phyloP scores from a whole-genome alignment of 306 rosid species.

The Gastrolobium bilobum region DNA sequence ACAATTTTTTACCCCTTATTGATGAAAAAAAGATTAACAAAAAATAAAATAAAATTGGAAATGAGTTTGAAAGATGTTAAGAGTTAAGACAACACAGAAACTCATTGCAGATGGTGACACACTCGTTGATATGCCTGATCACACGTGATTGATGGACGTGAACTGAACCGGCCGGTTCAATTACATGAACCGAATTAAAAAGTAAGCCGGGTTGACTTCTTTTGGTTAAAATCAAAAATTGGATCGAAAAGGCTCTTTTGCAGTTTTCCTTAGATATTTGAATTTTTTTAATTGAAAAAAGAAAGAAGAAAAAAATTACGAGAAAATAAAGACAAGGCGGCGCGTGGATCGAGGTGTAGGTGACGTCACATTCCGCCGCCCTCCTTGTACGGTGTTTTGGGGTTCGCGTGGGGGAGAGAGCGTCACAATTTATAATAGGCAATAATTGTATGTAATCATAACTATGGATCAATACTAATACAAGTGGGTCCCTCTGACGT shows the following conservation, averaged over 20 bases:
- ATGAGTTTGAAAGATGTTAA: slow-evolving; percentile 40
- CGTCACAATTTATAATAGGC: neutral
- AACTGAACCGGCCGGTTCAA: slow-evolving; percentile 39
- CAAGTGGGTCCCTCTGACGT: slow-evolving; percentile 24
- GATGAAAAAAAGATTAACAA: neutral
- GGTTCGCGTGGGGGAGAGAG: slow-evolving; percentile 14
- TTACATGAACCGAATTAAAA: neutral
- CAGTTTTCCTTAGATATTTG: neutral
- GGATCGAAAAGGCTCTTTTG: neutral
- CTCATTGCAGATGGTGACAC: slow-evolving; percentile 45
- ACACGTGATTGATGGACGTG: slow-evolving; percentile 3
- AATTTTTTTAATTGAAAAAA: neutral
- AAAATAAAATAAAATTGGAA: neutral
- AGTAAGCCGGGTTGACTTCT: slow-evolving; percentile 51
- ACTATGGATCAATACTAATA: slow-evolving; percentile 13
- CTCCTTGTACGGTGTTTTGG: slow-evolving; percentile 49
- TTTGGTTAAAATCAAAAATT: neutral
- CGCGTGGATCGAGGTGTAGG: slow-evolving; percentile 67
- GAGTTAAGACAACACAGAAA: slow-evolving; percentile 53
- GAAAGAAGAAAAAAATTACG: neutral
- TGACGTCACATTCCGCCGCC: slow-evolving; percentile 62
- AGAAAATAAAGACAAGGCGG: slow-evolving; percentile 47
- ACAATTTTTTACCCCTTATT: neutral
- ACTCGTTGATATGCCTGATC: slow-evolving; percentile 12
- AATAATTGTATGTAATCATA: slow-evolving; percentile 8